These are phyloP conservation scores for Sporisorium reilianum DNA, from an alignment of 1,284 basidiomycete species.

Conservation along the genomic window DNA sequence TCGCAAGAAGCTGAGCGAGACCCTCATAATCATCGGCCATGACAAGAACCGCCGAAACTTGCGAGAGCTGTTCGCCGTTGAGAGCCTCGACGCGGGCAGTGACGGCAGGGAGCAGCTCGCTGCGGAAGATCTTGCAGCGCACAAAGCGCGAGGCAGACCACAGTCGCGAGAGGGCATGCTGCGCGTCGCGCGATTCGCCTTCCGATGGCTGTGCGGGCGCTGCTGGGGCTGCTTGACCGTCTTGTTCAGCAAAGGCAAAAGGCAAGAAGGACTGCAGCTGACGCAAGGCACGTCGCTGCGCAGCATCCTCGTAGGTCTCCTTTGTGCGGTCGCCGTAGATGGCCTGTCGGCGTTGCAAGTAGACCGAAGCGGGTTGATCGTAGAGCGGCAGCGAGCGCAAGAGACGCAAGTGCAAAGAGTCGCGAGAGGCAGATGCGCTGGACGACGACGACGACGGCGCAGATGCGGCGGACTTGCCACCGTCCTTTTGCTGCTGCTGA, in stretches of 20 bases:
- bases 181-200: not conserved
- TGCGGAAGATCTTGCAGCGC: slow-evolving; percentile 43
- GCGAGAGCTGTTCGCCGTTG: slow-evolving; percentile 34
- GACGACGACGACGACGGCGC: not conserved
- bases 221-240: not conserved
- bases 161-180: slow-evolving; percentile 40
- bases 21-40: slow-evolving; percentile 42
- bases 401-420: slow-evolving; percentile 54
- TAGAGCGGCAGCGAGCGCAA: slow-evolving; percentile 61
- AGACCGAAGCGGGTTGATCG: slow-evolving; percentile 44
- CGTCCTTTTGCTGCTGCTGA: not conserved
- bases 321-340: slow-evolving; percentile 63
- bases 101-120: slow-evolving; percentile 28
- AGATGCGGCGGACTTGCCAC: not conserved
- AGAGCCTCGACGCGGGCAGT: slow-evolving; percentile 37
- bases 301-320: slow-evolving; percentile 67
- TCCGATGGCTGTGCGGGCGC: not conserved
- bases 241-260: slow-evolving; percentile 26
- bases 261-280: slow-evolving; percentile 50
- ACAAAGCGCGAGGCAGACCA: slow-evolving; percentile 59
- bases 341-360: slow-evolving; percentile 59
- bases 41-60: slow-evolving; percentile 32
- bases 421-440: slow-evolving; percentile 13
- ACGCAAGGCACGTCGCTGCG: slow-evolving; percentile 59
- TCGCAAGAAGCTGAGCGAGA: slow-evolving; percentile 39